Percentiles rank a stretch among this genome's conserved stretches.
Conservation (phyloP, 805 yeast species). For the Yarrowia alimentaria region DNA sequence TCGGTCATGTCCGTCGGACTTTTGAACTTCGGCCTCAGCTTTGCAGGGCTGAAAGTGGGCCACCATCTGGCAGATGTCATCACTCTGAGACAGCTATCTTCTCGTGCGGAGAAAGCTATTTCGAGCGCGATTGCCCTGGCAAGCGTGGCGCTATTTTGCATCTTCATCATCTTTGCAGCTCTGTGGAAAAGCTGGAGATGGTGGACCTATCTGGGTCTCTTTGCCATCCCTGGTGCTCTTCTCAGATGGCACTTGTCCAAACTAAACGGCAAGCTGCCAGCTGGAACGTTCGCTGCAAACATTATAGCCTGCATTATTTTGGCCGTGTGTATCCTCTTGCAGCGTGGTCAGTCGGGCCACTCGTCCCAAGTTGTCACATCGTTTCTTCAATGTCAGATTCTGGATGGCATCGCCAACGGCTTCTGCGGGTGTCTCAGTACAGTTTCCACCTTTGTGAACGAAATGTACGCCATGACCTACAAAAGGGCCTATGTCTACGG, state of each 20-base stretch:
- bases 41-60: conserved; percentile 3
- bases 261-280: conserved; percentile 6
- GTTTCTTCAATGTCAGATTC: conserved; percentile 3
- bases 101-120: background rate
- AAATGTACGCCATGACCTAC: conserved; percentile 20
- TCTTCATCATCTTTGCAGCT: conserved; percentile 16
- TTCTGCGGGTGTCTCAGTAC: conserved; percentile 23
- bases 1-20: conserved; percentile 8
- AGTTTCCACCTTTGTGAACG: conserved; percentile 18
- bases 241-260: conserved; percentile 11
- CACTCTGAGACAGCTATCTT: background rate
- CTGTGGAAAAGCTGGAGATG: conserved; percentile 25
- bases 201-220: conserved; percentile 11
- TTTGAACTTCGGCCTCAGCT: conserved; percentile 12
- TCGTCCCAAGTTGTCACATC: conserved; percentile 9
- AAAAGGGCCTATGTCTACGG: conserved; percentile 22
- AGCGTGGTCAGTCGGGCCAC: background rate
- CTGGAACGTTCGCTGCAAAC: conserved; percentile 15
- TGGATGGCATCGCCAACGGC: conserved; percentile 12
- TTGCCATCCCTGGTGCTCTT: conserved; percentile 22
- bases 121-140: background rate
- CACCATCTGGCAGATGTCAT: conserved; percentile 11
- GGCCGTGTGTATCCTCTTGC: background rate
- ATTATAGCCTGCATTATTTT: conserved; percentile 7
- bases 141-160: background rate